These are phyloP conservation scores for Teratosphaeria destructans DNA, from an alignment of 2,329 filamentous ascomycete genomes.

Conservation along the genomic window DNA sequence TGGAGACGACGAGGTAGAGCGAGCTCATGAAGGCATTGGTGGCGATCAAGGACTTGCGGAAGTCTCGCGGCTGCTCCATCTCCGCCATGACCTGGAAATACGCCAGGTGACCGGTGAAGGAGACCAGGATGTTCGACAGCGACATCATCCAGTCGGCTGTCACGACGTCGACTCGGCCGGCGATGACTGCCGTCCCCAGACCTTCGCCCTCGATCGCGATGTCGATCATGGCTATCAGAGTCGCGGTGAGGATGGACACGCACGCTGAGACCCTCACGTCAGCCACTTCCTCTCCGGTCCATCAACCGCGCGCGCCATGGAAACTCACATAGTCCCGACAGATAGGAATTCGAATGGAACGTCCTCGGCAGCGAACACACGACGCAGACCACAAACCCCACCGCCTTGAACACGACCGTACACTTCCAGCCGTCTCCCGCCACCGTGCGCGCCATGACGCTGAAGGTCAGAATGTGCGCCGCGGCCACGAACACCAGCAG, in stretches of 20 bases:
- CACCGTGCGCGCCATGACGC: conserved; percentile 59
- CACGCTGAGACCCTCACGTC: conserved; percentile 28
- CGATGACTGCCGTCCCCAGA: conserved; percentile 30
- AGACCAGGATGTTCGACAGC: conserved; percentile 55
- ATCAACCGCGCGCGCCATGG: background rate
- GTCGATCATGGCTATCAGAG: conserved; percentile 56
- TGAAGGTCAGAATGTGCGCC: conserved; percentile 59
- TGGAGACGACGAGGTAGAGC: conserved; percentile 51
- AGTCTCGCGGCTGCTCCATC: background rate
- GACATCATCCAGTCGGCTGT: conserved; percentile 48
- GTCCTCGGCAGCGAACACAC: conserved; percentile 52
- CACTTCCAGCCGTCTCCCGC: conserved; percentile 49
- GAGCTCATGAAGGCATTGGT: background rate
- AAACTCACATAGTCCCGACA: conserved; percentile 48
- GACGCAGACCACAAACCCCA: conserved; percentile 49
- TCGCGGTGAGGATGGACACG: conserved; percentile 46
- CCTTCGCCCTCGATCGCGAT: conserved; percentile 42
- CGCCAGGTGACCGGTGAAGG: conserved; percentile 46
- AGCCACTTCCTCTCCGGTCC: background rate
- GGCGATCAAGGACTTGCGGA: background rate
- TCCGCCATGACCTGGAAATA: background rate
- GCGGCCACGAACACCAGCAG: conserved; percentile 60
- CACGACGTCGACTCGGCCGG: conserved; percentile 29
- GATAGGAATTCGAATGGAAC: conserved; percentile 51
- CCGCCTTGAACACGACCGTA: conserved; percentile 54